Conservation (phyloP, 1,139 yeast species). For the Taphrina sp. region DNA sequence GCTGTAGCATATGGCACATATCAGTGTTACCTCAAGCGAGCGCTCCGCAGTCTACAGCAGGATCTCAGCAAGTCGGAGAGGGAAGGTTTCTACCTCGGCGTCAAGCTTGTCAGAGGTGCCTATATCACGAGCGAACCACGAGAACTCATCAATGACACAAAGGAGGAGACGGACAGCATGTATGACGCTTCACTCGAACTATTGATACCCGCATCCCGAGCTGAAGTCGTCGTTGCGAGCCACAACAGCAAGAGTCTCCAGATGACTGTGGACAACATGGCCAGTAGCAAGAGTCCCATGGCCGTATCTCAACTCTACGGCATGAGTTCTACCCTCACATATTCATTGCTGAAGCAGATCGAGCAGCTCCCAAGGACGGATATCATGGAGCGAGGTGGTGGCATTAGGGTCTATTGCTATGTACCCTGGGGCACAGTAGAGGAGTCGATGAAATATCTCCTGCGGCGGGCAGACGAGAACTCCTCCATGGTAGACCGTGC, state of each 20-base stretch:
- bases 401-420: slow-evolving; percentile 78
- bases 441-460: slow-evolving; percentile 86
- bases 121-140: slow-evolving; percentile 86
- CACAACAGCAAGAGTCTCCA: slow-evolving; percentile 79
- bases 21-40: slow-evolving; percentile 83
- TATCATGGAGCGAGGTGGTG: slow-evolving; percentile 37
- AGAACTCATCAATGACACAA: slow-evolving; percentile 74
- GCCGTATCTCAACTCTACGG: slow-evolving; percentile 83
- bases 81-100: slow-evolving; percentile 68
- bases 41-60: slow-evolving; percentile 58
- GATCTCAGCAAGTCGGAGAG: slow-evolving; percentile 67
- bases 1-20: slow-evolving; percentile 81
- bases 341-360: slow-evolving; percentile 59
- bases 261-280: slow-evolving; percentile 24
- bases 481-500: slow-evolving; percentile 23
- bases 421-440: slow-evolving; percentile 98
- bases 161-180: slow-evolving; percentile 71
- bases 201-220: slow-evolving; percentile 45
- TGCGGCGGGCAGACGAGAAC: slow-evolving; percentile 91
- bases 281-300: slow-evolving; percentile 33
- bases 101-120: slow-evolving; percentile 96
- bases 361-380: slow-evolving; percentile 1
- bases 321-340: slow-evolving; percentile 89
- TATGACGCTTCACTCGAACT: slow-evolving; percentile 69
- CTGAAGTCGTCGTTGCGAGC: slow-evolving; percentile 82